A percentile compares a stretch with the other conserved stretches of the same genome.
These are phyloP conservation scores for Termitomyces eurrhizus DNA, from an alignment of 768 basidiomycete species.

Conservation along the genomic window DNA sequence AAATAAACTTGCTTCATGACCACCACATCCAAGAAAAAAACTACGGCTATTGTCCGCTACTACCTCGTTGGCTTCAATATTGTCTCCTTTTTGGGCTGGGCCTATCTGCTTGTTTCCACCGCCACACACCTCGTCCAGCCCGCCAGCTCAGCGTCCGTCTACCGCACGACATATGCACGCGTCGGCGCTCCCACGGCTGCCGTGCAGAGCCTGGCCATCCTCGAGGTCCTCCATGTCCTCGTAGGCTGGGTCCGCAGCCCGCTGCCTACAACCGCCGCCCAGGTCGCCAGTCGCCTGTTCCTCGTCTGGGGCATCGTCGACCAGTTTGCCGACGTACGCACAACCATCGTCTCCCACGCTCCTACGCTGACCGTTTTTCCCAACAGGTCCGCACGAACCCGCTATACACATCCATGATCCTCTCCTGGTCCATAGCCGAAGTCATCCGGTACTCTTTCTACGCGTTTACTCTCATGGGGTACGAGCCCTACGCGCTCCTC, in stretches of 20 bases:
- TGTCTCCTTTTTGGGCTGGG: constrained; percentile 73
- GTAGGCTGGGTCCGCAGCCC: constrained; percentile 80
- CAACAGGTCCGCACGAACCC: constrained; percentile 65
- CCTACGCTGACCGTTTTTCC: background rate
- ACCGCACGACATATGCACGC: constrained; percentile 55
- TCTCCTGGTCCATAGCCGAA: constrained; percentile 92
- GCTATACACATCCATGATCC: constrained; percentile 84
- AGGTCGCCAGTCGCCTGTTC: constrained; percentile 79
- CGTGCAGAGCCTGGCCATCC: constrained; percentile 78
- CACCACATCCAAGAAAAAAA: background rate
- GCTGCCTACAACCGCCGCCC: constrained; percentile 66
- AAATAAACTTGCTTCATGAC: background rate
- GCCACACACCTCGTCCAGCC: constrained; percentile 45
- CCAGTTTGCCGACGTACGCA: constrained; percentile 50
- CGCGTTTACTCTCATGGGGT: constrained; percentile 57
- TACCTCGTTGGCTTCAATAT: constrained; percentile 83
- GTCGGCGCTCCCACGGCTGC: constrained; percentile 59
- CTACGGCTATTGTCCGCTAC: constrained; percentile 13
- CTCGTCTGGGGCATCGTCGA: constrained; percentile 83
- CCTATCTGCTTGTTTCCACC: constrained; percentile 57
- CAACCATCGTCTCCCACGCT: background rate
- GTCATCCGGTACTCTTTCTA: constrained; percentile 92
- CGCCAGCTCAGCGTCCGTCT: constrained; percentile 38
- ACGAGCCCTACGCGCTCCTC: constrained; percentile 47
- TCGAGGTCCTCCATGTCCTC: constrained; percentile 82